Evolutionary conservation across 306 rosid species (phyloP), one percentile per base, ranked within the genome.

Genomic region (Gynostemma pentaphyllum): DNA sequence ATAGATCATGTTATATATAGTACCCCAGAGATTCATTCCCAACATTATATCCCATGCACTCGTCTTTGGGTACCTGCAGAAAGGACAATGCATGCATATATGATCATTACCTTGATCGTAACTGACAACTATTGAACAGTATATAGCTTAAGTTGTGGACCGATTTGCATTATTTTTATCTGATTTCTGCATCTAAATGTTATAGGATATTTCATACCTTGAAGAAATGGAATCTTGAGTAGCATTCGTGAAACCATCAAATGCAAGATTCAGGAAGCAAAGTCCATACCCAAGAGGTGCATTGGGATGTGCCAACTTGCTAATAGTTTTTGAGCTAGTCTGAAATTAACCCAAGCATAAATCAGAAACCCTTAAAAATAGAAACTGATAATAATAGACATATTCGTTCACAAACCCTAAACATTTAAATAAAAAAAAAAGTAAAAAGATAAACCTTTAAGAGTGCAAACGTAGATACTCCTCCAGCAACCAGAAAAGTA

Each of bases 171-270:
- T 29, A 55, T 32, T 29, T 32, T 9, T 9, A 1, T 9, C 26
- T 22, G 32, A 32, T 26, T 2, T 14, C 39, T 5, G 60, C 37
- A 26, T 6, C 26, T 10, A 27, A 12, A n/a, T n/a, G 13, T 28
- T 53, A 26, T n/a, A 28, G 13, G 60, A 9, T 2, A 15, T 8
- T 48, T 41, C 24, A 66, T 75, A 94, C 99, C 97, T 84, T 62
- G 79, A 63, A 45, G 72, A 78, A 73, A 94, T 79, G 67, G 99
- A 94, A 86, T 94, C 99, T 78, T 94, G 99, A 74, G 99, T 94
- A 34, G 99, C 99, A 81, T 94, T 94, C 42, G 99, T 94, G 76
- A 94, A 94, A 70, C 99, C 99, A 75, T 94, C 99, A 83, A 94
- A 94, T 39, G 95, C 87, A 63, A 94, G 97, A 82, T 94, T 94